Evolutionary conservation across 1,284 basidiomycete species (phyloP), one percentile per base, ranked within the genome.

Genomic region (Ustilago vetiveriae): DNA sequence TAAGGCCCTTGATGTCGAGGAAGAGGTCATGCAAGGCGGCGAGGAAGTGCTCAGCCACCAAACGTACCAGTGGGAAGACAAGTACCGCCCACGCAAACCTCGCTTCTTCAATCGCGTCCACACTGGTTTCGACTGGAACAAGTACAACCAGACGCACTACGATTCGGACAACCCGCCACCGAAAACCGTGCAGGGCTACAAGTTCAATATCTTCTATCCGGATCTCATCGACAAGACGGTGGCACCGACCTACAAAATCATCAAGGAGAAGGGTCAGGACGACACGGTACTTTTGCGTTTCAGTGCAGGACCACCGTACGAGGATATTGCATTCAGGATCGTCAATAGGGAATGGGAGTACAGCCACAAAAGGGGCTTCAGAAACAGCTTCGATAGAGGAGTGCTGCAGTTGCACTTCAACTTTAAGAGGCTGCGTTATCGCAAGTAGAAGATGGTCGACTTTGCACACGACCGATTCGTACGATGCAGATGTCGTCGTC

Each of bases 81-180:
- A 97, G 84, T 98, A 96, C 79, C 87, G 96, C 26, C 94, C 96
- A n/a, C 87, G 96, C 41, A 99, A 98, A 82, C 96, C 96, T 33
- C 87, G 95, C 69, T 98, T 97, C 86, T 98, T 98, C 85, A 99
- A 99, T 83, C 90, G 95, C 59, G 95, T 98, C 29, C 94, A 98
- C 80, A 98, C 96, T n/a, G 96, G 96, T n/a, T 99, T 95, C 82
- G 96, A 98, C 82, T 99, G 96, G 96, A 98, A 96, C 85, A 95
- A 96, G 85, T 83, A 82, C 73, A 82, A 82, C 56, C 78, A 82
- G 62, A 79, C 78, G 21, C 80, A 82, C 56, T 82, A 82, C 57
- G 80, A 82, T 35, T 64, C 71, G 32, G 76, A 81, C 50, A 79
- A 82, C 40, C 80, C 80, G 6, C 80, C 80, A 30, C 80, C 80